A percentile compares a stretch with the other conserved stretches of the same genome.
Evolutionary conservation across 495 filamentous ascomycete species (phyloP).

Genomic region (Bacidia gigantensis): DNA sequence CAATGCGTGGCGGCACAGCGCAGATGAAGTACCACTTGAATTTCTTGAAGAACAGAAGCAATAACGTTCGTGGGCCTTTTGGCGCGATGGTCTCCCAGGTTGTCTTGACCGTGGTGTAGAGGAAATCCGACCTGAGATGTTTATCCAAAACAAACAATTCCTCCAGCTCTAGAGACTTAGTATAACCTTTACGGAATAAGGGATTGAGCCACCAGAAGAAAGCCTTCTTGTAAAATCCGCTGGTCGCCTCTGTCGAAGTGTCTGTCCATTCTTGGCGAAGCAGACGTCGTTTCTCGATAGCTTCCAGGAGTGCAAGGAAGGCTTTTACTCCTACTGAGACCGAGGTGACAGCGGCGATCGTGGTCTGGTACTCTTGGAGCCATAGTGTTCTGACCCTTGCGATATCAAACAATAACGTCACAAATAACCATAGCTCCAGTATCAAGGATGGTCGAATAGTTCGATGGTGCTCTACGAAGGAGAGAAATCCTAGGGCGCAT

Average conservation of each 20-base stretch:
- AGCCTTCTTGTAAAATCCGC: slow-evolving; percentile 35
- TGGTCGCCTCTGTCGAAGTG: slow-evolving; percentile 46
- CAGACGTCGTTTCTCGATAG: slow-evolving; percentile 38
- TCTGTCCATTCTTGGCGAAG: slow-evolving; percentile 29
- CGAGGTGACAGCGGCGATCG: slow-evolving; percentile 34
- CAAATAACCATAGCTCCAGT: slow-evolving; percentile 44
- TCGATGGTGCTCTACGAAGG: slow-evolving; percentile 42
- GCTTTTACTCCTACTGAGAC: slow-evolving; percentile 33
- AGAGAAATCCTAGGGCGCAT: slow-evolving; percentile 33
- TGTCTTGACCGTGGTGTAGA: slow-evolving; percentile 26
- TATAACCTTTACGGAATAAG: slow-evolving; percentile 38
- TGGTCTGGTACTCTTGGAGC: slow-evolving; percentile 29
- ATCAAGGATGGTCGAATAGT: slow-evolving; percentile 45
- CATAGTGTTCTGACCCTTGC: slow-evolving; percentile 43
- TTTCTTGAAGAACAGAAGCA: slow-evolving; percentile 31
- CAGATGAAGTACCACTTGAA: slow-evolving; percentile 34
- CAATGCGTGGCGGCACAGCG: slow-evolving; percentile 38
- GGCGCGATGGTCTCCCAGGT: slow-evolving; percentile 23
- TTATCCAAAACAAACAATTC: slow-evolving; percentile 36
- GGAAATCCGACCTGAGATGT: slow-evolving; percentile 26
- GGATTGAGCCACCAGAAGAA: slow-evolving; percentile 48
- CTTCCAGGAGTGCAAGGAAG: slow-evolving; percentile 39
- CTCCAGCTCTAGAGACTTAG: slow-evolving; percentile 27
- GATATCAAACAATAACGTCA: slow-evolving; percentile 45
- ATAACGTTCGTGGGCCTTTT: slow-evolving; percentile 30